phyloP scores from a whole-genome alignment of 768 basidiomycete species.

The Mycena rosella region DNA sequence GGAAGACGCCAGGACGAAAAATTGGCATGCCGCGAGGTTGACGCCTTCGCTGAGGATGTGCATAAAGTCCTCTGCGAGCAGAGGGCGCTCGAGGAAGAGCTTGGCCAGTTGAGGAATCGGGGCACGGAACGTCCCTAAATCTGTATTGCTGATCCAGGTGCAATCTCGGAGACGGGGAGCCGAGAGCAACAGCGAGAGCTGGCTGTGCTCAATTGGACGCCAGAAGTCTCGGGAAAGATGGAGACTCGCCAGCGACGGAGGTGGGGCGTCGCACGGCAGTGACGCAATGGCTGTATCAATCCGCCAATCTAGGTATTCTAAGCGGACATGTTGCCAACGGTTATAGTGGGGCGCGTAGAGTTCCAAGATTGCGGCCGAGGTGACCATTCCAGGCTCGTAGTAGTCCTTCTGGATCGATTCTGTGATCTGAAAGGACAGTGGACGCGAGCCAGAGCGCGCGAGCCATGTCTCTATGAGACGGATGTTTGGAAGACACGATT shows the following conservation, averaged over 20 bases:
- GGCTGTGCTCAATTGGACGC: slow-evolving; percentile 28
- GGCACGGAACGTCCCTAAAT: slow-evolving; percentile 37
- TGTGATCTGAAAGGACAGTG: slow-evolving; percentile 43
- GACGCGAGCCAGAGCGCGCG: slow-evolving; percentile 41
- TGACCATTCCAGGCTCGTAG: slow-evolving; percentile 18
- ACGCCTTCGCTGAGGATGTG: slow-evolving; percentile 38
- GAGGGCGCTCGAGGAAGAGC: slow-evolving; percentile 41
- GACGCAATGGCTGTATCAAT: slow-evolving; percentile 36
- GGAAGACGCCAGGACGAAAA: slow-evolving; percentile 33
- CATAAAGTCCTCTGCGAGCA: slow-evolving; percentile 39
- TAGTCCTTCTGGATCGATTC: slow-evolving; percentile 31
- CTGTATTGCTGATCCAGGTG: slow-evolving; percentile 40
- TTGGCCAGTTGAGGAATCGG: slow-evolving; percentile 45
- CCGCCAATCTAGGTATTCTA: slow-evolving; percentile 41
- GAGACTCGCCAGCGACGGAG: slow-evolving; percentile 43
- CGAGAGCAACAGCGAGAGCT: slow-evolving; percentile 39
- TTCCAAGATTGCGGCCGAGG: slow-evolving; percentile 37
- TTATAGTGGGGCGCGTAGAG: slow-evolving; percentile 43
- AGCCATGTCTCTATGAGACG: slow-evolving; percentile 42
- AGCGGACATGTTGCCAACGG: slow-evolving; percentile 42
- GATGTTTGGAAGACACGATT: slow-evolving; percentile 27
- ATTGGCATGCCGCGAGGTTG: slow-evolving; percentile 28
- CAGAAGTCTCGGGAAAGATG: slow-evolving; percentile 41
- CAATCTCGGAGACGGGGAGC: slow-evolving; percentile 43
- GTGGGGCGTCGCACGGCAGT: slow-evolving; percentile 33